These are phyloP conservation scores for Panaeolus cyanescens DNA, from an alignment of 768 basidiomycete species.

Conservation along the genomic window DNA sequence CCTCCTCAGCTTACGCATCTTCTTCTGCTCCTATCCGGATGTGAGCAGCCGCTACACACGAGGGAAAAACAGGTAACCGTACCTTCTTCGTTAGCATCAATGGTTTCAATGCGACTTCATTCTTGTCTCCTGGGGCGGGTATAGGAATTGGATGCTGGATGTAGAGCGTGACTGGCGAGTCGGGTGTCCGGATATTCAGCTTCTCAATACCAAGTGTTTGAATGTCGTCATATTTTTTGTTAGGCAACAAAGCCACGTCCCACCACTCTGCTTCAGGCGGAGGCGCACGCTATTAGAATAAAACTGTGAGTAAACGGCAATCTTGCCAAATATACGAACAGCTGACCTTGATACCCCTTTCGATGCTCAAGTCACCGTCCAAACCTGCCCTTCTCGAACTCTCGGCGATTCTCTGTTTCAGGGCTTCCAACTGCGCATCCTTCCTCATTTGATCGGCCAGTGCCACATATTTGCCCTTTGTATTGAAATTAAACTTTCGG, in stretches of 20 bases:
- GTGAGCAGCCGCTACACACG: background rate
- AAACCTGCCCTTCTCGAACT: slow-evolving; percentile 91
- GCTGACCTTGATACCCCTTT: slow-evolving; percentile 84
- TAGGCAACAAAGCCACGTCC: slow-evolving; percentile 86
- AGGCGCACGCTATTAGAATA: slow-evolving; percentile 60
- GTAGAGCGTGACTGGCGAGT: slow-evolving; percentile 85
- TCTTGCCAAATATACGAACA: background rate
- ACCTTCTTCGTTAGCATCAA: slow-evolving; percentile 94
- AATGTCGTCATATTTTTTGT: slow-evolving; percentile 79
- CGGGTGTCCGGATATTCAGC: slow-evolving; percentile 62
- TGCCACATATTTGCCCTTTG: slow-evolving; percentile 89
- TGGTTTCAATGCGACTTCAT: slow-evolving; percentile 74
- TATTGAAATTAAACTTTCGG: slow-evolving; percentile 81
- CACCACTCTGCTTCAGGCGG: slow-evolving; percentile 97
- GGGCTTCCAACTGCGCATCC: slow-evolving; percentile 81
- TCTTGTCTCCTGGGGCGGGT: slow-evolving; percentile 87
- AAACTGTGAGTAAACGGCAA: background rate
- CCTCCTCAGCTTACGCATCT: slow-evolving; percentile 88
- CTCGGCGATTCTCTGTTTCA: slow-evolving; percentile 93
- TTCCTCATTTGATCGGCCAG: slow-evolving; percentile 71
- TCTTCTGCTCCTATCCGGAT: slow-evolving; percentile 81
- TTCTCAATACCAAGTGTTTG: slow-evolving; percentile 48
- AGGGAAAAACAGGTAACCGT: slow-evolving; percentile 1
- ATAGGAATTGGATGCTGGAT: slow-evolving; percentile 98
- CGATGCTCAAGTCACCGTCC: slow-evolving; percentile 90